Evolutionary conservation across 2,329 filamentous ascomycete species (phyloP).

Genomic region (Pseudogymnoascus pannorum): DNA sequence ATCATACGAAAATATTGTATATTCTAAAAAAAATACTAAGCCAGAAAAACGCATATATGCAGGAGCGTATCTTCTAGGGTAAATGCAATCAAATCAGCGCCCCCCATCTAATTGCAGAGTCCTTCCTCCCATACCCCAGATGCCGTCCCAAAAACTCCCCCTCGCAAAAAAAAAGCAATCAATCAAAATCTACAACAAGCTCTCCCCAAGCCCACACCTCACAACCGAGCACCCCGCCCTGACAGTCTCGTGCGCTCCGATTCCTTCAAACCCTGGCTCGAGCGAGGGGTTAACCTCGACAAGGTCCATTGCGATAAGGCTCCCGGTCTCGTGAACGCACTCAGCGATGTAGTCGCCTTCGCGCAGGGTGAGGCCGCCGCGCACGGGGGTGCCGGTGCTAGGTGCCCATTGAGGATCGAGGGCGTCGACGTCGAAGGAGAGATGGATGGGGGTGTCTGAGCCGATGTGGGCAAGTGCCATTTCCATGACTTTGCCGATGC

Average conservation of each 20-base stretch:
- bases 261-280: constrained; percentile 45
- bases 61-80: neutral
- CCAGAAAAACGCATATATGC: neutral
- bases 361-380: constrained; percentile 84
- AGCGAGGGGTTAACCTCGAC: constrained; percentile 75
- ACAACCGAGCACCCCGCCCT: constrained; percentile 86
- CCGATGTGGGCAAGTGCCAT: constrained; percentile 98
- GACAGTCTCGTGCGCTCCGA: constrained; percentile 76
- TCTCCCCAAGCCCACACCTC: constrained; percentile 86
- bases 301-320: constrained; percentile 70
- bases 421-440: constrained; percentile 95
- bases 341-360: constrained; percentile 98
- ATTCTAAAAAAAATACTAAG: neutral
- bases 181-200: constrained; percentile 60
- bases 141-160: neutral
- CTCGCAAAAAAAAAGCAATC: neutral
- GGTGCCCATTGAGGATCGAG: constrained; percentile 95
- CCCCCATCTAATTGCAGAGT: constrained; percentile 6
- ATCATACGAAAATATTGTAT: neutral
- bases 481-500: constrained; percentile 92
- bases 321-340: constrained; percentile 72
- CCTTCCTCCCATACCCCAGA: neutral
- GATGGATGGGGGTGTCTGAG: constrained; percentile 87
- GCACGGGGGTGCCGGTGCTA: constrained; percentile 88
- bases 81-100: neutral